phyloP scores from a whole-genome alignment of 768 basidiomycete genomes.

The Candolleomyces eurysporus region DNA sequence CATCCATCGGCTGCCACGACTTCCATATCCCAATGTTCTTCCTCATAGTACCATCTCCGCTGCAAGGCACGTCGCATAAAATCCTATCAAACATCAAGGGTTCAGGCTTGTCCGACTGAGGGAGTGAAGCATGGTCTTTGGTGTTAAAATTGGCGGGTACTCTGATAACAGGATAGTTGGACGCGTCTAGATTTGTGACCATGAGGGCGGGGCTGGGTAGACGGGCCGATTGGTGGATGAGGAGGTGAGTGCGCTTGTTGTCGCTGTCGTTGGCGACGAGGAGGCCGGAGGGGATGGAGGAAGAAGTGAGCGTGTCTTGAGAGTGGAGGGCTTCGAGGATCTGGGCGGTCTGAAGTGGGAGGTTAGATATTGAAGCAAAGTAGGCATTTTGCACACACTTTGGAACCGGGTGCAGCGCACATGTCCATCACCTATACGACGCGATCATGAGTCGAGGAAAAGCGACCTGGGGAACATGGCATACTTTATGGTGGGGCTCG shows the following conservation, averaged over 20 bases:
- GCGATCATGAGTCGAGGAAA: neutral
- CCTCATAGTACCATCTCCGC: conserved; percentile 92
- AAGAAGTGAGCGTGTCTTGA: conserved; percentile 59
- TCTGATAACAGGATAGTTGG: conserved; percentile 72
- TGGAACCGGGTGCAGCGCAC: conserved; percentile 98
- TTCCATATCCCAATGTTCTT: conserved; percentile 98
- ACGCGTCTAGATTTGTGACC: conserved; percentile 96
- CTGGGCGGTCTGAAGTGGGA: conserved; percentile 76
- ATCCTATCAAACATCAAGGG: conserved; percentile 88
- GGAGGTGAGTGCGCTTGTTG: conserved; percentile 89
- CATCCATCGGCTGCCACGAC: conserved; percentile 84
- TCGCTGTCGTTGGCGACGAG: conserved; percentile 96
- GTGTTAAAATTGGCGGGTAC: conserved; percentile 29
- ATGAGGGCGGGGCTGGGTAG: conserved; percentile 89
- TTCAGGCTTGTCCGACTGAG: conserved; percentile 33
- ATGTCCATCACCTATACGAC: conserved; percentile 78
- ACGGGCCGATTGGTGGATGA: conserved; percentile 96
- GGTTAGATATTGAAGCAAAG: neutral
- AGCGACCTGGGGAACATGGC: conserved; percentile 15
- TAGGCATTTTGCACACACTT: conserved; percentile 44
- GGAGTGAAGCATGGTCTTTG: neutral
- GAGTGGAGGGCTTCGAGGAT: conserved; percentile 93
- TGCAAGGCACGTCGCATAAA: conserved; percentile 95
- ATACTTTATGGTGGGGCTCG: conserved; percentile 82
- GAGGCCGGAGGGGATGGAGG: conserved; percentile 77